Evolutionary conservation across 225 moss, liverwort and hornwort species (phyloP).

Genomic region (Pleurozium schreberi): DNA sequence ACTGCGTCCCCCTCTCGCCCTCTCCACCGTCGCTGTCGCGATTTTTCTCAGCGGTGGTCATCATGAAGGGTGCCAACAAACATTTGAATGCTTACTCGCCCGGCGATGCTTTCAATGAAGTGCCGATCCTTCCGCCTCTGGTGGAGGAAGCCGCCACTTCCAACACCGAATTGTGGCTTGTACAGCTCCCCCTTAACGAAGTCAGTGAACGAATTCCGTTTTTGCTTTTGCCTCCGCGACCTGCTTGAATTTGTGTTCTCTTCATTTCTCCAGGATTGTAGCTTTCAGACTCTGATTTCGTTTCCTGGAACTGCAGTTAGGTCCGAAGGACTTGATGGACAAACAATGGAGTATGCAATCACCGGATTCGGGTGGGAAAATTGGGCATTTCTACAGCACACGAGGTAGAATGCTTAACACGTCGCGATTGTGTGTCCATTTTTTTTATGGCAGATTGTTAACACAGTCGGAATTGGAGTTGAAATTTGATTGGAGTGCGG

Average conservation of each 20-base stretch:
- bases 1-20: not conserved
- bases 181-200: slow-evolving; percentile 40
- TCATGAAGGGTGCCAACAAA: slow-evolving; percentile 1
- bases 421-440: not conserved
- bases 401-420: slow-evolving; percentile 15
- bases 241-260: not conserved
- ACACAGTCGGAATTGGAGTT: not conserved
- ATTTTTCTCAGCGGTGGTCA: not conserved
- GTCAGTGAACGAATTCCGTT: not conserved
- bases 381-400: slow-evolving; percentile 46
- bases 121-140: slow-evolving; percentile 8
- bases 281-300: not conserved
- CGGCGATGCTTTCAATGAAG: slow-evolving; percentile 13
- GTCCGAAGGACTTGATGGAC: slow-evolving; percentile 52
- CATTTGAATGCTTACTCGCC: slow-evolving; percentile 4
- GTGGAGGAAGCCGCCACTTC: slow-evolving; percentile 29
- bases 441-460: not conserved
- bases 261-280: not conserved
- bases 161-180: slow-evolving; percentile 39
- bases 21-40: not conserved
- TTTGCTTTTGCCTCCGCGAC: not conserved
- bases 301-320: slow-evolving; percentile 14
- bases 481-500: not conserved
- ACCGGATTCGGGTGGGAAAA: slow-evolving; percentile 8
- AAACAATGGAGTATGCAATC: slow-evolving; percentile 35